Base-by-base conservation (phyloP, 2,329 filamentous ascomycete species). In the Colletotrichum salicis region DNA sequence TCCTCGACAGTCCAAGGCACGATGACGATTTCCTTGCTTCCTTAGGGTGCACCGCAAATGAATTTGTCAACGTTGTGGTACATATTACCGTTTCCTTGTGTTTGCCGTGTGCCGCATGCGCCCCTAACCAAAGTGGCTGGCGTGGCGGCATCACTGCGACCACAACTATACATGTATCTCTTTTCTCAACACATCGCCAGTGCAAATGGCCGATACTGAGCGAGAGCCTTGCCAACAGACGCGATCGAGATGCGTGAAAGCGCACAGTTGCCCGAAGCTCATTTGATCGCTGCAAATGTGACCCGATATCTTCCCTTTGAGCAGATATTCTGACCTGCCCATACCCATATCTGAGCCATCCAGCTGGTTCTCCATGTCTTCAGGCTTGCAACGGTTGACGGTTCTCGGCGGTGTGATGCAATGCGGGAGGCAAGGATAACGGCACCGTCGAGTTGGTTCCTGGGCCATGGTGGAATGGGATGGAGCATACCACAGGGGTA, bases 371-470 rank as follows among this genome's bases (percentile, higher is more conserved):
- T 64, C 51, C 65, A 29, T 35, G 33, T 55, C 37, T 67, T 35
- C 41, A 71, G 41, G 41, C 58, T 72, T 61, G 55, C 64, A 72
- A 73, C 52, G 64, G 57, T 63, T 57, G 62, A 72, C 52, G 64
- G 69, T 68, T 66, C 61, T 58, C 54, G 37, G 54, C 64, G 67
- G 70, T 72, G 59, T 64, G 69, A 62, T 66, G 71, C 64, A 61
- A 64, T 66, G 68, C 72, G 70, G 70, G 72, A 73, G 61, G 35
- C 72, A 70, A 66, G 72, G 72, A 70, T 73, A 54, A 31, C 51
- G 59, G 64, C 68, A 72, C 71, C 63, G 68, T 72, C 59, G 33
- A 66, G 45, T 64, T 54, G 64, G 65, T 51, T 51, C 52, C 65
- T 64, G 54, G 54, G 33, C 37, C 61, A 54, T 24, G 31, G 29